These are phyloP conservation scores for Megacollybia marginata DNA, from an alignment of 768 basidiomycete species.

Conservation along the genomic window DNA sequence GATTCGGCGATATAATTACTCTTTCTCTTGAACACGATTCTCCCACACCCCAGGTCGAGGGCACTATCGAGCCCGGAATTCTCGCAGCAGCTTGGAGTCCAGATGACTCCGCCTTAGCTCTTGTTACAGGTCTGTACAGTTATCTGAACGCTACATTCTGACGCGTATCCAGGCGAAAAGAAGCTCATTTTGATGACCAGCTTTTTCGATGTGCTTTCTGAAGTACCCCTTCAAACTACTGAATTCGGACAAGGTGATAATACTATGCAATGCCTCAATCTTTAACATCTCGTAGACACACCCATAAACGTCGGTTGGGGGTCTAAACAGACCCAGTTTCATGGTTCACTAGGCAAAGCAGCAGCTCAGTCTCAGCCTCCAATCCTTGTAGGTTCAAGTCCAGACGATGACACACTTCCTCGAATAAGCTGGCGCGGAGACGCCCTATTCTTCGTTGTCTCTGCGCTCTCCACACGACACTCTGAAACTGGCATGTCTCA, in stretches of 20 bases:
- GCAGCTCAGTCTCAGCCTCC: slow-evolving; percentile 51
- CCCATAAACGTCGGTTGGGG: slow-evolving; percentile 99
- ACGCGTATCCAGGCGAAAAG: slow-evolving; percentile 38
- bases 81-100: slow-evolving; percentile 84
- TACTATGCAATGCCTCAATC: slow-evolving; percentile 5
- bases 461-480: slow-evolving; percentile 46
- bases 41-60: slow-evolving; percentile 39
- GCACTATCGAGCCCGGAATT: slow-evolving; percentile 81
- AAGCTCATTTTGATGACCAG: slow-evolving; percentile 86
- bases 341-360: slow-evolving; percentile 87
- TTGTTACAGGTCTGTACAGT: slow-evolving; percentile 60
- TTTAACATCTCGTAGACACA: slow-evolving; percentile 46
- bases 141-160: not conserved
- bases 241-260: slow-evolving; percentile 80
- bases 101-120: slow-evolving; percentile 79
- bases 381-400: slow-evolving; percentile 42
- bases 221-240: slow-evolving; percentile 57
- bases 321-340: slow-evolving; percentile 93
- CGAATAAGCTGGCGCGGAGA: slow-evolving; percentile 94
- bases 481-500: slow-evolving; percentile 17
- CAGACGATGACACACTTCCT: slow-evolving; percentile 64
- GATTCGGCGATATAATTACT: slow-evolving; percentile 78
- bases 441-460: slow-evolving; percentile 81
- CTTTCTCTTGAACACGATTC: slow-evolving; percentile 46
- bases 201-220: slow-evolving; percentile 82